These are phyloP conservation scores for Nissolia schottii DNA, from an alignment of 306 rosid genomes.

Conservation along the genomic window DNA sequence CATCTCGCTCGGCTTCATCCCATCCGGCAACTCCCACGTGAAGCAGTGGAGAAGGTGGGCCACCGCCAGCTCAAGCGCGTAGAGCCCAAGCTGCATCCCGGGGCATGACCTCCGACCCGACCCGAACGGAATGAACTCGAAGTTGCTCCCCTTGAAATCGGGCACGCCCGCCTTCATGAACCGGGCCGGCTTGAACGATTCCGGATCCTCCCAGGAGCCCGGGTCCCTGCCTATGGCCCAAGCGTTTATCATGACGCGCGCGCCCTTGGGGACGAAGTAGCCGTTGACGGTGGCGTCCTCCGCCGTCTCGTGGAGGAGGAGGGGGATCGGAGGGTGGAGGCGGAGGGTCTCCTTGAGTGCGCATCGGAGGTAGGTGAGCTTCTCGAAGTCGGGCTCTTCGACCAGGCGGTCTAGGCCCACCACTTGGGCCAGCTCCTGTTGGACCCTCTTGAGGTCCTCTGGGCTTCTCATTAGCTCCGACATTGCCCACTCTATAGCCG, in stretches of 20 bases:
- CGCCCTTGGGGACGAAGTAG: slow-evolving; percentile 50
- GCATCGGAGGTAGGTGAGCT: slow-evolving; percentile 51
- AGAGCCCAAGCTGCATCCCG: slow-evolving; percentile 81
- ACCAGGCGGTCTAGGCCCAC: slow-evolving; percentile 63
- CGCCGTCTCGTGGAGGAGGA: slow-evolving; percentile 90
- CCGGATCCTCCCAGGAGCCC: slow-evolving; percentile 59
- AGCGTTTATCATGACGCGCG: slow-evolving; percentile 78
- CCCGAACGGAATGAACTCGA: slow-evolving; percentile 88
- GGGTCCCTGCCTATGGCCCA: slow-evolving; percentile 82
- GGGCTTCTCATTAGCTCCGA: slow-evolving; percentile 72
- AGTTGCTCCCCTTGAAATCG: slow-evolving; percentile 72
- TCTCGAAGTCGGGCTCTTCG: slow-evolving; percentile 73
- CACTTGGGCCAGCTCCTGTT: slow-evolving; percentile 53
- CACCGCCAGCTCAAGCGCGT: slow-evolving; percentile 69
- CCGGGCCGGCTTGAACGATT: slow-evolving; percentile 49
- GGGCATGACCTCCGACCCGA: slow-evolving; percentile 96
- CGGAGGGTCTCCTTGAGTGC: slow-evolving; percentile 66
- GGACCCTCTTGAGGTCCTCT: slow-evolving; percentile 53
- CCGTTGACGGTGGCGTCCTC: slow-evolving; percentile 58
- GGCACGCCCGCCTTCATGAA: slow-evolving; percentile 50
- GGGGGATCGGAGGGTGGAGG: slow-evolving; percentile 89
- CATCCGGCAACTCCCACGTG: slow-evolving; percentile 76
- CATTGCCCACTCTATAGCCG: slow-evolving; percentile 90
- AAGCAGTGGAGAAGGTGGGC: slow-evolving; percentile 77
- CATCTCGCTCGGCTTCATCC: slow-evolving; percentile 75